Evolutionary conservation across 164 flowering plant species (phyloP).

Genomic region (Liquidambar formosana): DNA sequence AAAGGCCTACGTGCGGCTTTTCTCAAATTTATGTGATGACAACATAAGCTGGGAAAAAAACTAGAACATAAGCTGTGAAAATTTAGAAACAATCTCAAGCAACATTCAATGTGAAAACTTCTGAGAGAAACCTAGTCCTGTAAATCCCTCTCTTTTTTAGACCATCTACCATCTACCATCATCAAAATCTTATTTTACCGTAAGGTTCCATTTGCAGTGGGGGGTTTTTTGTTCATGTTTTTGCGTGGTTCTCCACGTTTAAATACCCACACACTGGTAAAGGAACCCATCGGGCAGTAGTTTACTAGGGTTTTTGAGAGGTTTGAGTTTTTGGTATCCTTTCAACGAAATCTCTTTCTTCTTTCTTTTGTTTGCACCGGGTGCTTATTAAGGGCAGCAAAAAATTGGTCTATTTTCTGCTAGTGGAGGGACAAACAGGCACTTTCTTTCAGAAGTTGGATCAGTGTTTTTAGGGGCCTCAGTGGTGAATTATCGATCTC

Average conservation of each 20-base stretch:
- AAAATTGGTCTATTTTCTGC: too few species aligned
- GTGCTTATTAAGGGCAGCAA: too few species aligned
- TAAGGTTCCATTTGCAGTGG: background rate
- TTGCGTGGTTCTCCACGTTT: background rate
- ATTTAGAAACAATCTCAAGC: background rate
- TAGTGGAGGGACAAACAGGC: too few species aligned
- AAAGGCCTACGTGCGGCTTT: conserved; percentile 16
- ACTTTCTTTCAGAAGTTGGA: too few species aligned
- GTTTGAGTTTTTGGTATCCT: background rate
- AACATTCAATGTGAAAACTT: background rate
- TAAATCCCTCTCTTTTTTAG: background rate
- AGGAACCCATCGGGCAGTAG: background rate
- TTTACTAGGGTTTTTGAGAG: background rate
- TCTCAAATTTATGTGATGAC: conserved; percentile 19
- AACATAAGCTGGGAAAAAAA: background rate
- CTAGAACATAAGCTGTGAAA: background rate
- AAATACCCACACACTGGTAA: background rate
- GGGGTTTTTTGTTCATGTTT: background rate
- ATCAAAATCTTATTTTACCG: background rate
- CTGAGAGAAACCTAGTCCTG: background rate
- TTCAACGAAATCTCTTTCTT: too few species aligned
- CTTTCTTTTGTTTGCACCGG: too few species aligned
- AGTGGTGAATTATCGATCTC: too few species aligned
- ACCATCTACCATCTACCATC: background rate
- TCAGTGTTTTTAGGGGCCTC: too few species aligned